These are phyloP conservation scores for Beauveria bassiana DNA, from an alignment of 2,329 filamentous ascomycete genomes.

Conservation along the genomic window DNA sequence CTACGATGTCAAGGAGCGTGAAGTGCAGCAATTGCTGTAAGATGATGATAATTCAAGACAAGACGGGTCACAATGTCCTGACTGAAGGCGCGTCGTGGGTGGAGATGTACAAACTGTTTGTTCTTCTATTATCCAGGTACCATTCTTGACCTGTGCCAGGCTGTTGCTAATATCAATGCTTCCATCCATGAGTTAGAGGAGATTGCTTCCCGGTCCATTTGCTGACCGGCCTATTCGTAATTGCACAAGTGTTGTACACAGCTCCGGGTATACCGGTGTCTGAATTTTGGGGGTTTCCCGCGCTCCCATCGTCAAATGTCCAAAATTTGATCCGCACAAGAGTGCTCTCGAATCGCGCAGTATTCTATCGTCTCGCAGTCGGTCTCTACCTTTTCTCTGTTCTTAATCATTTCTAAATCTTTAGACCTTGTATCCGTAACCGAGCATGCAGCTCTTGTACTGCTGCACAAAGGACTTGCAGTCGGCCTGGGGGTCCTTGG, in stretches of 20 bases:
- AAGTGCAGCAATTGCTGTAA: constrained; percentile 14
- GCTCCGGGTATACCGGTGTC: background rate
- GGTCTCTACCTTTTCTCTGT: background rate
- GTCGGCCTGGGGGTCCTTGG: constrained; percentile 72
- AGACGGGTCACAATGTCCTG: background rate
- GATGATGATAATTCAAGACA: background rate
- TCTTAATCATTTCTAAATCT: background rate
- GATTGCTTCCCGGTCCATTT: background rate
- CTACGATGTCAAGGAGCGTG: constrained; percentile 20
- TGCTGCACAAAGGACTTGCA: constrained; percentile 76
- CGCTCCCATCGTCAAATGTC: background rate
- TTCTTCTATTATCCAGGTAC: background rate
- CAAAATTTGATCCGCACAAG: background rate
- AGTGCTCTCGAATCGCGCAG: background rate
- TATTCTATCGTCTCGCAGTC: background rate
- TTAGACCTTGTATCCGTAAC: constrained; percentile 76
- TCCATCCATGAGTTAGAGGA: background rate
- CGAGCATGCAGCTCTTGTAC: constrained; percentile 88
- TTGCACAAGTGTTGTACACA: constrained; percentile 20
- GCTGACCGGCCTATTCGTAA: background rate
- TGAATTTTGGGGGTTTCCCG: background rate
- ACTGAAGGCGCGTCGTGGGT: background rate
- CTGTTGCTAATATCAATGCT: background rate
- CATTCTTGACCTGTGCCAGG: background rate
- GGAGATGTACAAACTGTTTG: background rate